These are phyloP conservation scores for Alternaria hordeiaustralica DNA, from an alignment of 2,329 filamentous ascomycete genomes.

Conservation along the genomic window DNA sequence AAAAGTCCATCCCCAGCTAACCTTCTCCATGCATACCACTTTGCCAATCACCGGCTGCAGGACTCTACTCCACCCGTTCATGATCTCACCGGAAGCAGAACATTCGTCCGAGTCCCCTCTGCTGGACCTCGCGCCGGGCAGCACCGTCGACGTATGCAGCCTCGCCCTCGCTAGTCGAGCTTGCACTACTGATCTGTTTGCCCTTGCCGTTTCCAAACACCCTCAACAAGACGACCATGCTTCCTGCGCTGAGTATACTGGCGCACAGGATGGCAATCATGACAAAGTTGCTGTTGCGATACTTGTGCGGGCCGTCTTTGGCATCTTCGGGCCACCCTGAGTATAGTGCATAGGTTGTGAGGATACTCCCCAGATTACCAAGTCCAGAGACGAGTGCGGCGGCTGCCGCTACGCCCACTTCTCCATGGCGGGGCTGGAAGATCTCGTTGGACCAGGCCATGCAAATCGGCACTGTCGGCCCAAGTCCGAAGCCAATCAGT, in stretches of 20 bases:
- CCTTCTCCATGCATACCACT: conserved; percentile 10
- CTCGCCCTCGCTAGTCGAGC: conserved; percentile 57
- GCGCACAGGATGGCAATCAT: conserved; percentile 85
- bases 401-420: conserved; percentile 87
- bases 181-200: conserved; percentile 44
- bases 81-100: conserved; percentile 33
- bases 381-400: conserved; percentile 85
- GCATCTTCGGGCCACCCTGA: conserved; percentile 83
- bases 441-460: conserved; percentile 95
- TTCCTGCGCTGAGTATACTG: conserved; percentile 75
- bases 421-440: conserved; percentile 86
- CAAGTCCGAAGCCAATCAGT: conserved; percentile 87
- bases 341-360: conserved; percentile 89
- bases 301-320: conserved; percentile 67
- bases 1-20: conserved; percentile 12
- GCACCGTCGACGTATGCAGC: conserved; percentile 56
- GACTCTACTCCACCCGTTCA: conserved; percentile 15
- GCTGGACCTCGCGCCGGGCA: conserved; percentile 50
- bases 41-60: conserved; percentile 3
- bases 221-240: conserved; percentile 71
- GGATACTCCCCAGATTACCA: conserved; percentile 84
- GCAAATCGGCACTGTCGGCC: conserved; percentile 88
- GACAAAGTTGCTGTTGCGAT: conserved; percentile 81
- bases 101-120: conserved; percentile 49
- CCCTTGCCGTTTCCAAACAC: conserved; percentile 48